A percentile compares a stretch with the other conserved stretches of the same genome.
These are phyloP conservation scores for Parasarocladium wereldwijsianum DNA, from an alignment of 2,329 filamentous ascomycete genomes.

Conservation along the genomic window DNA sequence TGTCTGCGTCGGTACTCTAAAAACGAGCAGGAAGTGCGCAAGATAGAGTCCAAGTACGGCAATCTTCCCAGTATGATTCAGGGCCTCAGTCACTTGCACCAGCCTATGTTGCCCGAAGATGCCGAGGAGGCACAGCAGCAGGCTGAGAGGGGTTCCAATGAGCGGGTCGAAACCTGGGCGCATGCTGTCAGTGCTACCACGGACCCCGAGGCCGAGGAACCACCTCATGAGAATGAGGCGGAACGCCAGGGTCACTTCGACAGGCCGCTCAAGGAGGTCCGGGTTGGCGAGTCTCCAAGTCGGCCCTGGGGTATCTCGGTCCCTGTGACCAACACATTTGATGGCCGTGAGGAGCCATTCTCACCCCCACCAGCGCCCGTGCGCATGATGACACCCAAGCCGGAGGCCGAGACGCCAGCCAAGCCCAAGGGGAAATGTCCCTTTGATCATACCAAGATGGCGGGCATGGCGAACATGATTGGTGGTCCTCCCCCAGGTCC, in stretches of 20 bases:
- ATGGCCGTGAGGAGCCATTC: slow-evolving; percentile 25
- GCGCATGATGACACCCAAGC: slow-evolving; percentile 27
- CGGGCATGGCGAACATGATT: slow-evolving; percentile 15
- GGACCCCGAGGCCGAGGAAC: slow-evolving; percentile 18
- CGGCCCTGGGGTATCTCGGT: slow-evolving; percentile 86
- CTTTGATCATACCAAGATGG: slow-evolving; percentile 36
- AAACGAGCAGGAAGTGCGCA: slow-evolving; percentile 70
- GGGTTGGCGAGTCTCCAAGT: slow-evolving; percentile 88
- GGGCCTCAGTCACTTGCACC: slow-evolving; percentile 73
- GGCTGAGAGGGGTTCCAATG: slow-evolving; percentile 40
- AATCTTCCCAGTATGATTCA: slow-evolving; percentile 90
- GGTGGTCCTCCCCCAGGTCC: slow-evolving; percentile 3
- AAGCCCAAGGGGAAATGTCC: slow-evolving; percentile 36
- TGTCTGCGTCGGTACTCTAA: slow-evolving; percentile 83
- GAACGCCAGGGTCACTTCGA: slow-evolving; percentile 66
- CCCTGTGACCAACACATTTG: slow-evolving; percentile 29
- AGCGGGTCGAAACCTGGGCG: slow-evolving; percentile 77
- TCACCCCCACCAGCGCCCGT: slow-evolving; percentile 46
- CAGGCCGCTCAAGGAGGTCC: slow-evolving; percentile 69
- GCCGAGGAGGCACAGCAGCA: slow-evolving; percentile 27
- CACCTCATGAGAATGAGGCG: slow-evolving; percentile 25
- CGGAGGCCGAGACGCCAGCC: slow-evolving; percentile 11
- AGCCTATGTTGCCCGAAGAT: slow-evolving; percentile 62
- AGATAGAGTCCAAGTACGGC: slow-evolving; percentile 88
- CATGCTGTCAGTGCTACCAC: slow-evolving; percentile 51